Conservation (phyloP, 2,329 filamentous ascomycete species). For the Colletotrichum sojae region DNA sequence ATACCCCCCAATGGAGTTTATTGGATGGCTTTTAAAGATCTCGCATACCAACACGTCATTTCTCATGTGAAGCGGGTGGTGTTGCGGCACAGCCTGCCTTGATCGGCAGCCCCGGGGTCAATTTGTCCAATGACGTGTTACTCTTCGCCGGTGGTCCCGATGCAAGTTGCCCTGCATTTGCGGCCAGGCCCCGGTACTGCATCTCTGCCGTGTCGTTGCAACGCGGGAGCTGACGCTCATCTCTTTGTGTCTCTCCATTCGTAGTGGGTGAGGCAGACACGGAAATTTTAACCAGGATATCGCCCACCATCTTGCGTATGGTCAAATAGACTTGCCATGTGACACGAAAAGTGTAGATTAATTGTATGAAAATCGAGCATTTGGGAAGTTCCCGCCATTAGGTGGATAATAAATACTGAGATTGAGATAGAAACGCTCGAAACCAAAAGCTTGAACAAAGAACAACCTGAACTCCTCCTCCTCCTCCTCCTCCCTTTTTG, state of each 20-base stretch:
- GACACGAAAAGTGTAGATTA: too few species aligned
- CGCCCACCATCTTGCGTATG: too few species aligned
- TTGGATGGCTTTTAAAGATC: neutral
- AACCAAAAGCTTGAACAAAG: neutral
- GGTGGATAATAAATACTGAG: too few species aligned
- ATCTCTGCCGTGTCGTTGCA: too few species aligned
- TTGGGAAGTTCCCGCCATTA: too few species aligned
- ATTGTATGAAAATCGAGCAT: too few species aligned
- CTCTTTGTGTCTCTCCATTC: too few species aligned
- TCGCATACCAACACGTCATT: too few species aligned
- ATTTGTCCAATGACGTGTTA: constrained; percentile 29
- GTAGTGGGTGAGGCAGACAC: too few species aligned
- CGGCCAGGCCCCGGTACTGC: neutral
- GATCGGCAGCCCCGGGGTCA: constrained; percentile 5
- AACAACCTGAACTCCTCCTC: neutral
- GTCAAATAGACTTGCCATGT: too few species aligned
- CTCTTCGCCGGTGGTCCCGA: neutral
- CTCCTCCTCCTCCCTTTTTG: neutral
- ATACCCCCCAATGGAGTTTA: constrained; percentile 4
- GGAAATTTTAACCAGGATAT: too few species aligned
- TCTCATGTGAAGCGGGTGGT: neutral
- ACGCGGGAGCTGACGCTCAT: too few species aligned
- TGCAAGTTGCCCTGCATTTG: neutral
- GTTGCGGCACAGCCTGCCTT: constrained; percentile 20
- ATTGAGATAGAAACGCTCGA: neutral